Conservation (phyloP, 768 basidiomycete genomes). For the Tricholoma bakamatsutake region DNA sequence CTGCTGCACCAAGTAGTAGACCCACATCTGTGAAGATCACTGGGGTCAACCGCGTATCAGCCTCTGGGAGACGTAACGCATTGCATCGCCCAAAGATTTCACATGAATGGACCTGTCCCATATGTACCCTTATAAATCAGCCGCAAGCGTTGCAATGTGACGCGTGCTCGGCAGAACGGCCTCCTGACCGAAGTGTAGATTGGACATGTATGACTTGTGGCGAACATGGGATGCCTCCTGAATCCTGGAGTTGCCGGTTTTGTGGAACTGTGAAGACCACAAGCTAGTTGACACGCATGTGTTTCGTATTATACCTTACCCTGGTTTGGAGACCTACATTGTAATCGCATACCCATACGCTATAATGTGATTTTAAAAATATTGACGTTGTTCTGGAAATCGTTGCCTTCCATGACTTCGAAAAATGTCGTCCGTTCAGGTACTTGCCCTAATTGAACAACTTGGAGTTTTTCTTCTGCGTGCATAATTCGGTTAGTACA, state of each 20-base stretch:
- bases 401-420: slow-evolving; percentile 26
- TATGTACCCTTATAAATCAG: slow-evolving; percentile 66
- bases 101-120: slow-evolving; percentile 44
- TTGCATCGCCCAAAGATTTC: not conserved
- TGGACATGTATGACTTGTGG: slow-evolving; percentile 70
- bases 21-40: not conserved
- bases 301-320: not conserved
- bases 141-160: slow-evolving; percentile 46
- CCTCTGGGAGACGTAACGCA: not conserved
- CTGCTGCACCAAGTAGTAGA: not conserved
- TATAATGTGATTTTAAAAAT: slow-evolving; percentile 36
- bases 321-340: not conserved
- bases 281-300: slow-evolving; percentile 21
- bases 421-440: slow-evolving; percentile 15
- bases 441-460: slow-evolving; percentile 21
- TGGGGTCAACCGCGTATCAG: not conserved
- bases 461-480: slow-evolving; percentile 13
- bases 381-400: slow-evolving; percentile 33
- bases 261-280: slow-evolving; percentile 62
- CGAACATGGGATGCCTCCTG: slow-evolving; percentile 52
- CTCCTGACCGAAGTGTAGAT: slow-evolving; percentile 26
- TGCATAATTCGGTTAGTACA: slow-evolving; percentile 12
- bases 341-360: slow-evolving; percentile 4
- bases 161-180: slow-evolving; percentile 43
- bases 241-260: slow-evolving; percentile 69